Evolutionary conservation across 257 asterid species (phyloP).

Genomic region (Agastache rugosa): DNA sequence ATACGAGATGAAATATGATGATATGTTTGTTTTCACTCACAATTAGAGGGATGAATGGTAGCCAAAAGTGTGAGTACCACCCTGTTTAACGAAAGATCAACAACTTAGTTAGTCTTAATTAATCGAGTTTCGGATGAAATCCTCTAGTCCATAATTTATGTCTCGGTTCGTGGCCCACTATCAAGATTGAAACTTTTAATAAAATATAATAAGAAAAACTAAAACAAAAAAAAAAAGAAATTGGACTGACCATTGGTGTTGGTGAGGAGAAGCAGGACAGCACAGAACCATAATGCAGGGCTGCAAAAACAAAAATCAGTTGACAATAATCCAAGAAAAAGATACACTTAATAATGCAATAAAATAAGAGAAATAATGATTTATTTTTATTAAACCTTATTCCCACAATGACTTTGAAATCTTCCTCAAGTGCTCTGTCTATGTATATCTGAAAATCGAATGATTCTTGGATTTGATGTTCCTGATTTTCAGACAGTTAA

Average conservation of each 20-base stretch:
- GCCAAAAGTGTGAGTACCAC: constrained; percentile 85
- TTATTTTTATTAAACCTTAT: constrained; percentile 60
- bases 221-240: too few species aligned
- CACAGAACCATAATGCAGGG: constrained; percentile 80
- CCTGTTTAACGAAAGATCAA: constrained; percentile 53
- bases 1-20: background rate
- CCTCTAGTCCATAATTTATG: too few species aligned
- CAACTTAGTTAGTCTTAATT: background rate
- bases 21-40: constrained; percentile 49
- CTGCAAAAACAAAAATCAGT: constrained; percentile 47
- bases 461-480: constrained; percentile 69
- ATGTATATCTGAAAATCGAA: constrained; percentile 85
- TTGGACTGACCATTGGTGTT: constrained; percentile 76
- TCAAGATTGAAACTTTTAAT: too few species aligned
- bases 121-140: too few species aligned
- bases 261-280: constrained; percentile 71
- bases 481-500: constrained; percentile 47
- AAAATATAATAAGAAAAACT: background rate
- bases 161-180: too few species aligned
- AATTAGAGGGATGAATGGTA: constrained; percentile 78
- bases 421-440: constrained; percentile 78
- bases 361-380: background rate
- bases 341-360: background rate
- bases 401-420: constrained; percentile 84
- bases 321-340: background rate